Conservation (phyloP, 176 grass and related monocot genomes). For the Triticum aestivum region IWGSC_CS_RefSeq_v2.1 NC_057809.1:419138021-419138520, state of each 20-base stretch:
- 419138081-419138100: not conserved
- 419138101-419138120: not conserved
- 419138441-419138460: conserved; percentile 95
- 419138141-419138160: conserved; percentile 44
- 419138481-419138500: conserved; percentile 81
- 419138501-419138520: conserved; percentile 95
- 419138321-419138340: conserved; percentile 65
- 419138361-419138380: conserved; percentile 60
- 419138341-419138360: conserved; percentile 62
- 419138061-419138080: not conserved
- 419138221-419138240: conserved; percentile 67
- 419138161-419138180: conserved; percentile 36
- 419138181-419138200: conserved; percentile 56
- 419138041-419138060: too few relatives aligned
- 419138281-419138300: conserved; percentile 73
- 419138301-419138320: conserved; percentile 73
- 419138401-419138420: conserved; percentile 88
- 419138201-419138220: conserved; percentile 69
- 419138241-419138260: conserved; percentile 84
- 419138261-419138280: conserved; percentile 53
- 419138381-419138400: conserved; percentile 82
- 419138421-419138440: conserved; percentile 90
- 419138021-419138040: not conserved
- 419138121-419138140: conserved; percentile 34
- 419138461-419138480: conserved; percentile 83